Conservation (phyloP, 2,329 filamentous ascomycete species). For the Epicoccum sorghinum region DNA sequence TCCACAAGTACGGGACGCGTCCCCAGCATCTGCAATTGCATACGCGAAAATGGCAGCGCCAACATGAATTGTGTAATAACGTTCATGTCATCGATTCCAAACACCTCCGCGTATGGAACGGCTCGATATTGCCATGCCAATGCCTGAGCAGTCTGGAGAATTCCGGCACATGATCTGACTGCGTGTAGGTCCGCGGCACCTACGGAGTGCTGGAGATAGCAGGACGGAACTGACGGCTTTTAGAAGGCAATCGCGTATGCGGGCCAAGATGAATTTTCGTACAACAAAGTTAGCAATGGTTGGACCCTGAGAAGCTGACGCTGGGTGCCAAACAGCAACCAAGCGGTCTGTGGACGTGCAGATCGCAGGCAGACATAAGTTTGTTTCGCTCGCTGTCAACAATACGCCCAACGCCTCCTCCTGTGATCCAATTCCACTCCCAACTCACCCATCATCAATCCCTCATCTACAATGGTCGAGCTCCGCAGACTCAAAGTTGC, state of each 20-base stretch:
- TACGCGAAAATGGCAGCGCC: slow-evolving; percentile 15
- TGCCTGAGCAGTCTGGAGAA: neutral
- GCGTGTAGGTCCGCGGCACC: neutral
- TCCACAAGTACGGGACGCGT: slow-evolving; percentile 4
- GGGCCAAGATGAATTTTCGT: neutral
- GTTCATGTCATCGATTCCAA: slow-evolving; percentile 6
- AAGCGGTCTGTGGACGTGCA: neutral
- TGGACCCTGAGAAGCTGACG: slow-evolving; percentile 25
- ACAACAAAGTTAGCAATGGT: neutral
- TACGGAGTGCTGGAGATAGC: slow-evolving; percentile 2
- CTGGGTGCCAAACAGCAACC: slow-evolving; percentile 14
- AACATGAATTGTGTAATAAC: neutral
- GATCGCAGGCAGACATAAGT: slow-evolving; percentile 2
- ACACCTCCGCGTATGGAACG: slow-evolving; percentile 1
- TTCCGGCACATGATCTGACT: neutral
- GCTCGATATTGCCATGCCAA: neutral
- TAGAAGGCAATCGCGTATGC: neutral
- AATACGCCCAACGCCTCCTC: slow-evolving; percentile 1
- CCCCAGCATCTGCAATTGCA: slow-evolving; percentile 16
- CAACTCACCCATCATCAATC: neutral
- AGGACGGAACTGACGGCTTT: slow-evolving; percentile 1
- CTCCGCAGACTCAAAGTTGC: slow-evolving; percentile 53
- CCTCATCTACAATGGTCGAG: slow-evolving; percentile 35
- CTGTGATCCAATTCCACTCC: neutral
- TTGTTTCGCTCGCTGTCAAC: neutral